Base-by-base conservation (phyloP, 2,329 filamentous ascomycete species). In the Orbilia quercus region DNA sequence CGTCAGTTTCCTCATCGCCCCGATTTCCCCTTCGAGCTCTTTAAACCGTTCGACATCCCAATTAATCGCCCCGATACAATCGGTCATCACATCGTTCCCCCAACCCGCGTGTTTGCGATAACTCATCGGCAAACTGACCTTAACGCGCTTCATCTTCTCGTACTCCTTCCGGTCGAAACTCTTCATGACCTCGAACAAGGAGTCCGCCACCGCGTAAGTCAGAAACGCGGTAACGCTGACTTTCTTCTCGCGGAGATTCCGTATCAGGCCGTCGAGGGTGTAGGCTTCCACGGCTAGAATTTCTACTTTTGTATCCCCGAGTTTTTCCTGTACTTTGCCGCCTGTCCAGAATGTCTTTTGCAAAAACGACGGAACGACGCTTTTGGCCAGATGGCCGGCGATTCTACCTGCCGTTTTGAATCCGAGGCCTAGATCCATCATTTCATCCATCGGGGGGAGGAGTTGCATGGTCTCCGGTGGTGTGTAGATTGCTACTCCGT, bases 11-110 rank as follows among this genome's bases (percentile, higher is more conserved):
- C 81, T 77, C 7, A 48, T 54, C 1, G 22, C 16, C 2, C 51
- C 45, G 16, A 76, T 72, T 38, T 63, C 38, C 11, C 67, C 57
- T 7, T 78, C 77, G 7, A 79, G 51, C 0, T 76, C 58, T 85
- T 85, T 87, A 18, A 86, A 77, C 2, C 80, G 74, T 50, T 16
- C 79, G 79, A 9, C 81, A 60, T 2, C 78, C 69, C 1, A 77
- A 42, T 72, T 11, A 81, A 77, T 4, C 74, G 69, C 65, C 40
- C 82, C 81, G 0, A 76, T 54, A 36, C 81, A 79, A 22, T 79
- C 67, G 7, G 80, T 78, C 42, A 82, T 76, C 12, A 78, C 76
- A 1, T 76, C 74, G 23, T 65, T 65, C 16, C 55, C 60, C 51
- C 44, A 65, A 9, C 40, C 67, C 5, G 67, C 67, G 12, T 34